These are phyloP conservation scores for Artemisia tridentata DNA, from an alignment of 129 eudicot species.

Conservation along the genomic window DNA sequence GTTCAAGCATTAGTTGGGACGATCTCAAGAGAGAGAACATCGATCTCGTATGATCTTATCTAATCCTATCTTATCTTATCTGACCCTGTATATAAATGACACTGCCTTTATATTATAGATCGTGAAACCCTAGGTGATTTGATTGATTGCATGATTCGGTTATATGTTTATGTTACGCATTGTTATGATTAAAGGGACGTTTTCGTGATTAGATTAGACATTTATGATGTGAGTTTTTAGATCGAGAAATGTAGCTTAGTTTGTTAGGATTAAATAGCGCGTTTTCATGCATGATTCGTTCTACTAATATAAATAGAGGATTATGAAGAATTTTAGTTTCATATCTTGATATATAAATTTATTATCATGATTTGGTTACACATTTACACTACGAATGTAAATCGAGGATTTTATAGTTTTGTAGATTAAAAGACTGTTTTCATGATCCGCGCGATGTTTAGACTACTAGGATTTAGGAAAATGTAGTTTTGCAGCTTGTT, in stretches of 20 bases:
- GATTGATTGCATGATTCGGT: not conserved
- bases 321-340: not conserved
- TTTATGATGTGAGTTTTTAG: no score
- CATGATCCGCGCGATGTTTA: no score
- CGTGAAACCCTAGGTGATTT: not conserved
- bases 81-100: no score
- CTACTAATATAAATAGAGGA: not conserved
- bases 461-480: no score
- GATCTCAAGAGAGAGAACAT: slow-evolving; percentile 64
- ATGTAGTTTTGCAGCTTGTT: not conserved
- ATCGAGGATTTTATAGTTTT: not conserved
- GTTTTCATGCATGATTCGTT: no score
- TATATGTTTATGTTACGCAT: no score
- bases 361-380: not conserved
- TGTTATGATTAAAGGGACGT: no score
- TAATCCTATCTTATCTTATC: not conserved
- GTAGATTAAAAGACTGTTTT: no score
- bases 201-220: no score
- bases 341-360: not conserved
- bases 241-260: no score
- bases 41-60: slow-evolving; percentile 50
- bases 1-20: slow-evolving; percentile 36
- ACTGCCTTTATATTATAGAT: no score
- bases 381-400: not conserved
- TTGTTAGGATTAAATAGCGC: no score